Evolutionary conservation across 164 flowering plant genomes (phyloP).

Genomic region (Akebia trifoliata): DNA sequence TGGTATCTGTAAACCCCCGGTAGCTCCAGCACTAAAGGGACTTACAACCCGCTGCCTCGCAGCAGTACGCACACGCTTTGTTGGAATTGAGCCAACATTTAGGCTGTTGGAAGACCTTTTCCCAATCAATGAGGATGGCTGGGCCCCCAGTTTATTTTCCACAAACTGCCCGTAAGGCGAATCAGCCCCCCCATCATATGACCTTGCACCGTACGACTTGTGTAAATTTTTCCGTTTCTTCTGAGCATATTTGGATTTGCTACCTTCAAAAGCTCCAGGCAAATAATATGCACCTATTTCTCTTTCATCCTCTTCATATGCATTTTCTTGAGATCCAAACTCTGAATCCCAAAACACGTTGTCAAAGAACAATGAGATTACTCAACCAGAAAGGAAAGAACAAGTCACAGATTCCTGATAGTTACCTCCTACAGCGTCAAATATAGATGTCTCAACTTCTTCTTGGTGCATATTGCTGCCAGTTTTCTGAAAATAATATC

Average conservation of each 20-base stretch:
- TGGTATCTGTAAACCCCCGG: constrained; percentile 39
- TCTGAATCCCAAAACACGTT: constrained; percentile 23
- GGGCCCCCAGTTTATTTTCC: constrained; percentile 41
- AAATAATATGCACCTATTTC: constrained; percentile 57
- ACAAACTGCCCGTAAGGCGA: constrained; percentile 39
- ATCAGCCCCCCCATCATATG: constrained; percentile 53
- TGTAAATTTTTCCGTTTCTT: constrained; percentile 47
- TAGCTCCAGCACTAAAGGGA: constrained; percentile 47
- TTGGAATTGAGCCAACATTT: constrained; percentile 71
- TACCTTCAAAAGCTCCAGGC: constrained; percentile 51
- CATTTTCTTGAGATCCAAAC: constrained; percentile 47
- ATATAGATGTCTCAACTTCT: constrained; percentile 64
- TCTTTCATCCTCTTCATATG: constrained; percentile 75
- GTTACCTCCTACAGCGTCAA: constrained; percentile 63
- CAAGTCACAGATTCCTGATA: background rate
- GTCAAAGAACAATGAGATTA: constrained; percentile 11
- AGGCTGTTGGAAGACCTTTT: constrained; percentile 62
- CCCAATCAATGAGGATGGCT: constrained; percentile 35
- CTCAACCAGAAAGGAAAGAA: constrained; percentile 4
- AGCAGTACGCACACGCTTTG: constrained; percentile 89
- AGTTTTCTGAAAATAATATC: constrained; percentile 46
- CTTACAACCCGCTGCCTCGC: constrained; percentile 76
- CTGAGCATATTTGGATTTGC: constrained; percentile 46
- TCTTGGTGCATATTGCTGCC: constrained; percentile 46
- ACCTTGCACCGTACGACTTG: constrained; percentile 40